phyloP scores from a whole-genome alignment of 2,329 filamentous ascomycete species.

The Botrytis porri region DNA sequence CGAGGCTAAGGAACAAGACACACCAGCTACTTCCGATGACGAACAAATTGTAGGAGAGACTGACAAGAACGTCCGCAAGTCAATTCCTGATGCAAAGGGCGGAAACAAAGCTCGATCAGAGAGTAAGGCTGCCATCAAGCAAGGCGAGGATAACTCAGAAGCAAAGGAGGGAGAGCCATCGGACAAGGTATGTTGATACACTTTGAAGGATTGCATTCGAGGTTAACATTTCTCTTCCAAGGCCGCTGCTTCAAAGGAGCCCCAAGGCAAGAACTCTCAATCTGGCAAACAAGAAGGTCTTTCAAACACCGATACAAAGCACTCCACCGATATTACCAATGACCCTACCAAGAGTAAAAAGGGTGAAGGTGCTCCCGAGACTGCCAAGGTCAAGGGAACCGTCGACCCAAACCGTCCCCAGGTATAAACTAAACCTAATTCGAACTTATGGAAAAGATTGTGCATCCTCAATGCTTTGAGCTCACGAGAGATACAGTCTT shows the following conservation, averaged over 20 bases:
- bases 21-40: slow-evolving; percentile 38
- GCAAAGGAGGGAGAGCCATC: slow-evolving; percentile 28
- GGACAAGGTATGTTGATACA: slow-evolving; percentile 26
- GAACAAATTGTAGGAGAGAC: slow-evolving; percentile 30
- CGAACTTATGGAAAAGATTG: slow-evolving; percentile 1
- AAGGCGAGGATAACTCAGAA: slow-evolving; percentile 21
- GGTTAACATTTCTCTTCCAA: slow-evolving; percentile 23
- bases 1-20: slow-evolving; percentile 34
- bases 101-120: slow-evolving; percentile 41
- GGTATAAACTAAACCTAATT: slow-evolving; percentile 27
- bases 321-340: slow-evolving; percentile 45
- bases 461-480: slow-evolving; percentile 7
- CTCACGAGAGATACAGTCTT: slow-evolving; percentile 21
- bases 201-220: not conserved
- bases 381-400: slow-evolving; percentile 52
- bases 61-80: slow-evolving; percentile 38
- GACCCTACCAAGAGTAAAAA: slow-evolving; percentile 52
- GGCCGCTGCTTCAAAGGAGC: slow-evolving; percentile 34
- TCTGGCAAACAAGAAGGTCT: slow-evolving; percentile 53
- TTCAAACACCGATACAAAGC: slow-evolving; percentile 50
- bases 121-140: slow-evolving; percentile 36
- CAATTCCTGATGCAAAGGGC: slow-evolving; percentile 41
- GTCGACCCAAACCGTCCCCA: slow-evolving; percentile 39
- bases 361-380: slow-evolving; percentile 54
- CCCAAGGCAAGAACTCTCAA: slow-evolving; percentile 41